Evolutionary conservation across 305 asterid species (phyloP).

Genomic region (Petunia hybrid): DNA sequence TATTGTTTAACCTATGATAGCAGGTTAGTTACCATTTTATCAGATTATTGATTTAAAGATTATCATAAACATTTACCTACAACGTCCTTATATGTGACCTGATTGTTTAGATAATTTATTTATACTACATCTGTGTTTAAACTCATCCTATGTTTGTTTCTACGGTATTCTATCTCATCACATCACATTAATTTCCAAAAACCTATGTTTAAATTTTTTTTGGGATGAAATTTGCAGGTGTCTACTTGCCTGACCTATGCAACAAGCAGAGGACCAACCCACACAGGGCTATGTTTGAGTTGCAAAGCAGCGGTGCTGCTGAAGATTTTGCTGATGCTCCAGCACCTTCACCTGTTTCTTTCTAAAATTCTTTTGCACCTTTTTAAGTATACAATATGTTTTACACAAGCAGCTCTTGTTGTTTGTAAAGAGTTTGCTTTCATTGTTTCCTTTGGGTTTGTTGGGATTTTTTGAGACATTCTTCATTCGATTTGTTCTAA

Average conservation of each 20-base stretch:
- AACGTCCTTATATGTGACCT: no score
- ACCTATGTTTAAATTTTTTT: not conserved
- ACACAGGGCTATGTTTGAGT: slow-evolving; percentile 62
- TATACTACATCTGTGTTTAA: no score
- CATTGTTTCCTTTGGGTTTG: not conserved
- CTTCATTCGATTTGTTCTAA: not conserved
- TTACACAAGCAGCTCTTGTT: slow-evolving; percentile 20
- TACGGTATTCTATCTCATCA: not conserved
- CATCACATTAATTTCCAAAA: not conserved
- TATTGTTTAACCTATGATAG: no score
- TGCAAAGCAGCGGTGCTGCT: slow-evolving; percentile 55
- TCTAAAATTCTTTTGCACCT: slow-evolving; percentile 32
- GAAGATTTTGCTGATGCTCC: slow-evolving; percentile 37
- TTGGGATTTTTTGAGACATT: not conserved
- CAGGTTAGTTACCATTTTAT: no score
- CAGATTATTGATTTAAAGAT: no score
- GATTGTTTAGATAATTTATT: no score
- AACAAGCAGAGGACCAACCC: slow-evolving; percentile 54
- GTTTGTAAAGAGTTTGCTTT: slow-evolving; percentile 13
- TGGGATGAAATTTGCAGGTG: slow-evolving; percentile 48
- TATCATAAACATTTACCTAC: no score
- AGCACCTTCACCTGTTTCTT: slow-evolving; percentile 48
- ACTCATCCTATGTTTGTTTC: not conserved
- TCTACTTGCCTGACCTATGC: slow-evolving; percentile 61
- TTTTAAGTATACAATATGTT: not conserved